Evolutionary conservation across 441 rosid species (phyloP), one percentile per base, ranked within the genome.

Genomic region (Dalechampia spathulata): DNA sequence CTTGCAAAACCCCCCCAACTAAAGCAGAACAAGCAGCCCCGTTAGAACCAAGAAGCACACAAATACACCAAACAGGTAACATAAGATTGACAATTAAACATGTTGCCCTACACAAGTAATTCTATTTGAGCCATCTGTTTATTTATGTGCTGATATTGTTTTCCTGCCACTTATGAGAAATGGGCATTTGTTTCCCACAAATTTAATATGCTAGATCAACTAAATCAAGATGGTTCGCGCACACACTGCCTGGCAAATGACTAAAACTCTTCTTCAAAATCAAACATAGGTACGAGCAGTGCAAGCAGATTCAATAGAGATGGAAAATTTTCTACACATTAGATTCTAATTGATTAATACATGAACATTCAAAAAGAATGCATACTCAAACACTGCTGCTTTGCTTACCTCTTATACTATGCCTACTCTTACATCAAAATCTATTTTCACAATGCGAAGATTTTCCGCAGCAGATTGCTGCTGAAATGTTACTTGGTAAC

Each of bases 391-490:
- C 42, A 38, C 26, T 49, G 23, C 46, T 27, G 30, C 49, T 50
- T 23, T 39, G 53, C 40, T 63, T 58, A 57, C 74, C 66, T 57
- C 62, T 55, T 38, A 53, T 23, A 19, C 48, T 55, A 30, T 51
- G 64, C 23, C 58, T 36, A 37, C 61, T 58, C 66, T n/a, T 20
- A 57, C 50, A 57, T 7, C 47, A 55, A 30, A 48, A 42, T 60
- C 59, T 65, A 46, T 54, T 61, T 34, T 59, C 46, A 17, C 25
- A 36, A 58, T 22, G 21, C 49, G 53, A 47, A 51, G 49, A 47
- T 47, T 52, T 54, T 53, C 38, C 36, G 40, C 1, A 42, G 20
- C 34, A 22, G 30, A 43, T 27, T 12, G 28, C 8, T 17, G 44
- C 41, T n/a, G 43, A 48, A 45, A 44, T 12, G 23, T 22, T 45